A percentile compares a stretch with the other conserved stretches of the same genome.
Evolutionary conservation across 2,329 filamentous ascomycete species (phyloP).

Genomic region (Colletotrichum sp.): DNA sequence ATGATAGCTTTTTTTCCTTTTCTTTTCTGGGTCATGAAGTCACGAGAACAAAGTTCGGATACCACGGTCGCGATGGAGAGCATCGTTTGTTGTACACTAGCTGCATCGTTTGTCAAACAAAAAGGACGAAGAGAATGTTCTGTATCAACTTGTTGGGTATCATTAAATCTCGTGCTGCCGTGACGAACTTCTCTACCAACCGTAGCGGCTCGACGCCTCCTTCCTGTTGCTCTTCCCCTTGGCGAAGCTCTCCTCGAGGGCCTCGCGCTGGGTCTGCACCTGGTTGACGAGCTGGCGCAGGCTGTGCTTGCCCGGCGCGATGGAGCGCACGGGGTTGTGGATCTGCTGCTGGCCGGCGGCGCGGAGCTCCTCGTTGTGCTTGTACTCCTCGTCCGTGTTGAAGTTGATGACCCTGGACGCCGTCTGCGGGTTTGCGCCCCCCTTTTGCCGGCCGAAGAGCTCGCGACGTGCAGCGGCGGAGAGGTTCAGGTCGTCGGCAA

Average conservation of each 20-base stretch:
- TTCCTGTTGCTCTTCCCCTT: constrained; percentile 78
- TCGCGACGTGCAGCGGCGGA: constrained; percentile 79
- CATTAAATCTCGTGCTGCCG: neutral
- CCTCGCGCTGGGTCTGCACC: constrained; percentile 81
- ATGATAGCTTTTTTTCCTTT: constrained; percentile 1
- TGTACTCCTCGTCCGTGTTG: constrained; percentile 88
- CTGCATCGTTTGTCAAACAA: neutral
- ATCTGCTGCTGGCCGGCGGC: constrained; percentile 72
- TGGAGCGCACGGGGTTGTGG: constrained; percentile 82
- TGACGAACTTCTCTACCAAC: constrained; percentile 61
- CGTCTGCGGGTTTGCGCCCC: constrained; percentile 46
- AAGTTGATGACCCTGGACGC: constrained; percentile 79
- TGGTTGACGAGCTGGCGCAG: constrained; percentile 86
- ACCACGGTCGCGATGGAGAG: neutral
- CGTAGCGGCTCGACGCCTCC: constrained; percentile 83
- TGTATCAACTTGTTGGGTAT: constrained; percentile 12
- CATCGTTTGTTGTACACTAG: constrained; percentile 13
- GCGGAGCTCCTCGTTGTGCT: constrained; percentile 79
- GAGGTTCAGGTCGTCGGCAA: constrained; percentile 81
- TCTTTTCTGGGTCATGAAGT: neutral
- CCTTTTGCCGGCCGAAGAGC: constrained; percentile 75
- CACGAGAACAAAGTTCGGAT: constrained; percentile 4
- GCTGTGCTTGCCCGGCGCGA: constrained; percentile 88
- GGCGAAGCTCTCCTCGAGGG: constrained; percentile 91
- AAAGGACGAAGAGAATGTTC: neutral